phyloP scores from a whole-genome alignment of 2,329 filamentous ascomycete species.

The Rachicladosporium sp. region DNA sequence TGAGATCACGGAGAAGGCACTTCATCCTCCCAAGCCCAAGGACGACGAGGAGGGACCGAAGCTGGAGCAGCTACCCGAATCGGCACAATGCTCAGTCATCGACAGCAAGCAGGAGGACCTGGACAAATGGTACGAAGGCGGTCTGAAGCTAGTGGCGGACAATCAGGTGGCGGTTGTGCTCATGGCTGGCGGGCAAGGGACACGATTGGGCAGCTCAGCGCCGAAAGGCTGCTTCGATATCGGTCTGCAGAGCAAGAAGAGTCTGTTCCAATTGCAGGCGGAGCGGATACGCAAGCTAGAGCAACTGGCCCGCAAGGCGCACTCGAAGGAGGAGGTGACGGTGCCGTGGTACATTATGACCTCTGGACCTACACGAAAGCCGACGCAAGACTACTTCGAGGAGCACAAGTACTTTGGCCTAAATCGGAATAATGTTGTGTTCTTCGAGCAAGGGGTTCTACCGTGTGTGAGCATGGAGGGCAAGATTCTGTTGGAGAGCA shows the following conservation, averaged over 20 bases:
- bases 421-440: constrained; percentile 68
- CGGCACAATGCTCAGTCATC: constrained; percentile 78
- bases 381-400: constrained; percentile 88
- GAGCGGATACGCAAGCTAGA: constrained; percentile 86
- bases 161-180: constrained; percentile 75
- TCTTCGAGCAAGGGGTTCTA: constrained; percentile 94
- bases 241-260: constrained; percentile 82
- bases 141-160: constrained; percentile 52
- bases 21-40: constrained; percentile 59
- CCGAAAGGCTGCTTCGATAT: constrained; percentile 98
- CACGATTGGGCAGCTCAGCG: constrained; percentile 81
- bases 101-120: constrained; percentile 72
- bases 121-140: constrained; percentile 67
- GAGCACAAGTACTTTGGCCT: constrained; percentile 87
- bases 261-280: constrained; percentile 93
- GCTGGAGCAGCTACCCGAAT: constrained; percentile 79
- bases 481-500: constrained; percentile 88
- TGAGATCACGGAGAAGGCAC: constrained; percentile 66
- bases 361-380: constrained; percentile 79
- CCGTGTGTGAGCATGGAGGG: constrained; percentile 96
- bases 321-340: constrained; percentile 47
- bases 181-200: constrained; percentile 96
- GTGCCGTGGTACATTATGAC: constrained; percentile 99
- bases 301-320: constrained; percentile 61
- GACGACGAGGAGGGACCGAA: constrained; percentile 38